These are phyloP conservation scores for Colletotrichum aenigma DNA, from an alignment of 2,329 filamentous ascomycete species.

Conservation along the genomic window DNA sequence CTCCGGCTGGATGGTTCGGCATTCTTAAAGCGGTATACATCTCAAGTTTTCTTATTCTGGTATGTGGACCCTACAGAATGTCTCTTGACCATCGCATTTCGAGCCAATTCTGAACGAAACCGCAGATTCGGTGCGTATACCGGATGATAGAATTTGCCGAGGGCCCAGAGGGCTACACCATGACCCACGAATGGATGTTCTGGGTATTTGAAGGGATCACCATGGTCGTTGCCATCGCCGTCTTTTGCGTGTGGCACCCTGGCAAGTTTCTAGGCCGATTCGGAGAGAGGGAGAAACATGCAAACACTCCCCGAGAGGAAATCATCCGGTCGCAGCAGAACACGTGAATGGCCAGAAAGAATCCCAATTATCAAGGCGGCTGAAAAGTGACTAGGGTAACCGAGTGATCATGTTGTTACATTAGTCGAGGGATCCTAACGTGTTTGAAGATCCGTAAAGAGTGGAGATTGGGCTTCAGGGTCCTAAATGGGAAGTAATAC, in stretches of 20 bases:
- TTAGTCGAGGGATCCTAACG: not conserved
- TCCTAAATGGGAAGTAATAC: not conserved
- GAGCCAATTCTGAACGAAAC: not conserved
- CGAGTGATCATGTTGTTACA: not conserved
- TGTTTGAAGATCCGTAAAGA: not conserved
- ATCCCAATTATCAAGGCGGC: not conserved
- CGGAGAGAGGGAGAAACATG: not conserved
- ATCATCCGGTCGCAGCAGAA: no score
- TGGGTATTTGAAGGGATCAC: slow-evolving; percentile 56
- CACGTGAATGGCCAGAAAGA: not conserved
- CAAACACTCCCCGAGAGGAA: not conserved
- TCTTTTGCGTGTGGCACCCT: slow-evolving; percentile 56
- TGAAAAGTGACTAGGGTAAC: not conserved
- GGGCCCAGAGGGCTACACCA: slow-evolving; percentile 54
- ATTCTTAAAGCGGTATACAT: slow-evolving; percentile 46
- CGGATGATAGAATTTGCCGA: slow-evolving; percentile 57
- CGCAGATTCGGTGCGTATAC: slow-evolving; percentile 55
- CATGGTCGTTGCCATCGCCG: slow-evolving; percentile 48
- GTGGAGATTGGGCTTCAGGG: not conserved
- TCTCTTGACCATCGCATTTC: not conserved
- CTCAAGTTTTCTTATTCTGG: slow-evolving; percentile 49
- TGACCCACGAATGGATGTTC: slow-evolving; percentile 56
- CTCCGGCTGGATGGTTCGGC: slow-evolving; percentile 38
- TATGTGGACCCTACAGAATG: slow-evolving; percentile 27
- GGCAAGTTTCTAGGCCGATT: slow-evolving; percentile 36